Conservation (phyloP, 441 rosid species). For the Adansonia gregorii region DNA sequence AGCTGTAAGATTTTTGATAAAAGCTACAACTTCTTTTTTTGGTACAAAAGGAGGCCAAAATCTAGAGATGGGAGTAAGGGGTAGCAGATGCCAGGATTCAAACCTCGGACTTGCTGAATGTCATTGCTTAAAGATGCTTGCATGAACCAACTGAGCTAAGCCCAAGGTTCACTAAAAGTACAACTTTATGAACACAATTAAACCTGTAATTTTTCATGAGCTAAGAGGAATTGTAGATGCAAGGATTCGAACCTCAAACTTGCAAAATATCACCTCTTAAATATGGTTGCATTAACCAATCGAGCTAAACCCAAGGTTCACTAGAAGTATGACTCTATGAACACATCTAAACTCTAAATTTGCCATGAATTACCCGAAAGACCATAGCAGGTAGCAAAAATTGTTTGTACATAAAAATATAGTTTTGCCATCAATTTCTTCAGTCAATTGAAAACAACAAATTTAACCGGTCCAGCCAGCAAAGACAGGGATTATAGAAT, state of each 20-base stretch:
- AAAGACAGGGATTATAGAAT: neutral
- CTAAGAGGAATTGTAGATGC: neutral
- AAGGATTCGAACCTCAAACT: neutral
- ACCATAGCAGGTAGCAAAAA: neutral
- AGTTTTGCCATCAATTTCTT: neutral
- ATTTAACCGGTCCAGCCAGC: neutral
- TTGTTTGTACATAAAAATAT: neutral
- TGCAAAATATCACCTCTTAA: neutral
- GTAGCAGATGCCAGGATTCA: neutral
- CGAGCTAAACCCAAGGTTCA: neutral
- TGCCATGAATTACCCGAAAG: slow-evolving; percentile 3
- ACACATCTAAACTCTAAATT: neutral
- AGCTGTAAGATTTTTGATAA: slow-evolving; percentile 4
- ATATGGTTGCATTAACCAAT: neutral
- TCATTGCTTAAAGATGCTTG: neutral
- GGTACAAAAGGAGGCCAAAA: neutral
- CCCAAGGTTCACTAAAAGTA: neutral
- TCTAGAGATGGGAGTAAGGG: neutral
- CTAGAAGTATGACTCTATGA: neutral
- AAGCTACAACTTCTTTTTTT: neutral
- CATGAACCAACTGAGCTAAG: neutral
- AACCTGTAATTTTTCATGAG: neutral
- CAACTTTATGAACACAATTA: neutral
- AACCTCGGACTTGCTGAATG: neutral
- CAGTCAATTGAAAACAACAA: neutral